These are phyloP conservation scores for Tolypocladium tropicale DNA, from an alignment of 2,329 filamentous ascomycete species.

Conservation along the genomic window DNA sequence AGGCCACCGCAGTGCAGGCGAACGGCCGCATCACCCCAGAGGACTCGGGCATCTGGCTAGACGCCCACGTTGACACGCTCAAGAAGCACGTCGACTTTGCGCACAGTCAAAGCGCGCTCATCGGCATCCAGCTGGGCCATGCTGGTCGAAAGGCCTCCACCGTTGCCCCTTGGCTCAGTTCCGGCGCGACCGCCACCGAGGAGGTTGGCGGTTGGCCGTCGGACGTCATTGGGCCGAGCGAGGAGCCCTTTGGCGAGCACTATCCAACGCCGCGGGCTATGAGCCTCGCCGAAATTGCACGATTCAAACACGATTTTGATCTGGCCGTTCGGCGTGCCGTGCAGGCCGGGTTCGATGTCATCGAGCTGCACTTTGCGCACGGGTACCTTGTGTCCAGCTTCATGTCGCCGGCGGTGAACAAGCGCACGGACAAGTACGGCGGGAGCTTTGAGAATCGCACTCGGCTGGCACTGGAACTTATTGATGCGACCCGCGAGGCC, in stretches of 20 bases:
- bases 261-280: constrained; percentile 54
- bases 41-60: constrained; percentile 59
- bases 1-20: constrained; percentile 57
- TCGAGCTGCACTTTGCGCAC: constrained; percentile 69
- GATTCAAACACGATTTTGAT: constrained; percentile 51
- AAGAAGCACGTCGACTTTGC: constrained; percentile 50
- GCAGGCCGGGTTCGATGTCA: constrained; percentile 54
- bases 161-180: constrained; percentile 54
- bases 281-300: constrained; percentile 53
- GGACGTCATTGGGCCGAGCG: constrained; percentile 35
- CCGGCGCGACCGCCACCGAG: constrained; percentile 36
- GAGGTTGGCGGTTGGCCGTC: constrained; percentile 42
- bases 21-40: constrained; percentile 65
- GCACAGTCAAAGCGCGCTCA: constrained; percentile 45
- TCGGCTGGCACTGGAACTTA: constrained; percentile 56
- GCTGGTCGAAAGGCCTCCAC: constrained; percentile 55
- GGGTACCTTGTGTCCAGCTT: constrained; percentile 68
- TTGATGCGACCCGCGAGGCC: constrained; percentile 47
- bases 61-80: constrained; percentile 54
- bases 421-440: constrained; percentile 57
- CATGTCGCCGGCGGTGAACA: constrained; percentile 59
- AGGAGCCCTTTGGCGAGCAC: constrained; percentile 44
- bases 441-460: constrained; percentile 63
- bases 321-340: constrained; percentile 45
- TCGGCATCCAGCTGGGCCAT: constrained; percentile 66